Conservation (phyloP, 1,284 basidiomycete species). For the Moesziomyces antarcticus region DNA sequence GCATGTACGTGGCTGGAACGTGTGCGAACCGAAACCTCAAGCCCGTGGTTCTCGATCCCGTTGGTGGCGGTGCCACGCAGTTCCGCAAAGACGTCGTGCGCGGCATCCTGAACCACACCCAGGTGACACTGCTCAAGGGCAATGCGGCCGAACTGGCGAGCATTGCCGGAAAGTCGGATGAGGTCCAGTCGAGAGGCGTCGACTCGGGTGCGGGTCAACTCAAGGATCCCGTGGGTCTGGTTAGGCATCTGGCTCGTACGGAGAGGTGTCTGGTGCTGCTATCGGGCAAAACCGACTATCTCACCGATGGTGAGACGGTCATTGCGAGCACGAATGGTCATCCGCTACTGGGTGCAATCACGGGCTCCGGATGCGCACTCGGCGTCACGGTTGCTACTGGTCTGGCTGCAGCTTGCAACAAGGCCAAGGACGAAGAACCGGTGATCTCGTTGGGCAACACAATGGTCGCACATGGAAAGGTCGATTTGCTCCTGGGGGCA, state of each 20-base stretch:
- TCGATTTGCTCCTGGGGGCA: conserved; percentile 56
- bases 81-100: conserved; percentile 75
- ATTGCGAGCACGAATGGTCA: conserved; percentile 82
- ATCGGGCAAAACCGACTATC: conserved; percentile 84
- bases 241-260: conserved; percentile 77
- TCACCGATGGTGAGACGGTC: conserved; percentile 82
- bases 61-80: conserved; percentile 86
- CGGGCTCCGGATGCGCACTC: conserved; percentile 89
- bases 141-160: conserved; percentile 90
- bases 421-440: conserved; percentile 9
- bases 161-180: conserved; percentile 74
- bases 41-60: conserved; percentile 91
- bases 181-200: conserved; percentile 86
- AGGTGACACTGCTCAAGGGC: conserved; percentile 92
- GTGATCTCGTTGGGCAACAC: conserved; percentile 23
- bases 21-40: conserved; percentile 57
- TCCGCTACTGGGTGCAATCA: conserved; percentile 80
- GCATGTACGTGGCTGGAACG: conserved; percentile 83
- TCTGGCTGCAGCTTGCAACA: conserved; percentile 74
- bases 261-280: conserved; percentile 85
- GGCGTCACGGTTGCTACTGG: conserved; percentile 82
- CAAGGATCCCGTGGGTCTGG: conserved; percentile 78
- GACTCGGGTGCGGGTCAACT: conserved; percentile 84
- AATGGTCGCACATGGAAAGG: conserved; percentile 37
- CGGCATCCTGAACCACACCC: conserved; percentile 85